Evolutionary conservation across 2,329 filamentous ascomycete species (phyloP).

Genomic region (Epichloe elymi): DNA sequence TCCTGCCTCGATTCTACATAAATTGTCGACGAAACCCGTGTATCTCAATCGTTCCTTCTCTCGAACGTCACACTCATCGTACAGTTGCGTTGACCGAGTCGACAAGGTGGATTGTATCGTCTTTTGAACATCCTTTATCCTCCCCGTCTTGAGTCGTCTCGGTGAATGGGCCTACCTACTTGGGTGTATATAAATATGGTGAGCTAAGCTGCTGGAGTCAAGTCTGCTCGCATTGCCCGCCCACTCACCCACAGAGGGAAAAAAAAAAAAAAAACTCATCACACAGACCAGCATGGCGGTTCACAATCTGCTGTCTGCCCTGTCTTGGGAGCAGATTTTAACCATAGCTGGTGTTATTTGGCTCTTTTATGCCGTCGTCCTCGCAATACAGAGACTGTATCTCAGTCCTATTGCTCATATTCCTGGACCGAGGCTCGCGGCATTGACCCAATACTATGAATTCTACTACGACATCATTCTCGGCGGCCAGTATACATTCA

Average conservation of each 20-base stretch:
- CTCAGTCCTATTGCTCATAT: conserved; percentile 26
- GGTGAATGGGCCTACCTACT: background rate
- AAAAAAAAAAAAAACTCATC: background rate
- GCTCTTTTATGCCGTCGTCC: conserved; percentile 16
- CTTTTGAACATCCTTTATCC: background rate
- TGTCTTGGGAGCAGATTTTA: conserved; percentile 14
- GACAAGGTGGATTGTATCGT: background rate
- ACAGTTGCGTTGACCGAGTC: background rate
- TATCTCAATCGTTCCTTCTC: background rate
- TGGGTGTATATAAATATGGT: background rate
- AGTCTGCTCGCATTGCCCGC: background rate
- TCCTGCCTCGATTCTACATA: background rate
- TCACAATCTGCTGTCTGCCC: conserved; percentile 10
- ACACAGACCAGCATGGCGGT: conserved; percentile 4
- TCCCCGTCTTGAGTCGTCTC: background rate
- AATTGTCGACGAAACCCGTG: background rate
- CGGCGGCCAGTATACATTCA: conserved; percentile 28
- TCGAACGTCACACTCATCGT: background rate
- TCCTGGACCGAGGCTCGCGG: conserved; percentile 26
- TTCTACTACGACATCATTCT: conserved; percentile 30
- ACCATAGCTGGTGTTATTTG: conserved; percentile 14
- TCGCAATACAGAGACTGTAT: conserved; percentile 21
- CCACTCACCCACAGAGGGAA: background rate
- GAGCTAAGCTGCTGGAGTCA: background rate
- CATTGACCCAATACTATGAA: conserved; percentile 26